phyloP scores from a whole-genome alignment of 2,329 filamentous ascomycete genomes.

The Stagonosporopsis cucurbitacearum region DNA sequence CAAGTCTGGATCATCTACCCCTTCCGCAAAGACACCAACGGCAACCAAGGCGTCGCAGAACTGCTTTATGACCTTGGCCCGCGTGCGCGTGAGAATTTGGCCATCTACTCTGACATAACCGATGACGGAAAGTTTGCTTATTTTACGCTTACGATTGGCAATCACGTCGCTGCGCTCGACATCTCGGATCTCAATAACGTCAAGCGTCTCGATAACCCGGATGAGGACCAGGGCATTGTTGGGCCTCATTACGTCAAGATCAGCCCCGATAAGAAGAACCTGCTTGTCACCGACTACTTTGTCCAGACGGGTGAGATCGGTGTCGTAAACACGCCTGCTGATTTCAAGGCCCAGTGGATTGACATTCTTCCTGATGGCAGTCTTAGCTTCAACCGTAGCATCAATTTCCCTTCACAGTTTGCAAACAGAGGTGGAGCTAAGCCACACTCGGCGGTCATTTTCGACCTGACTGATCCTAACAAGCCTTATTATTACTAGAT shows the following conservation, averaged over 20 bases:
- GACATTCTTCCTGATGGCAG: conserved; percentile 62
- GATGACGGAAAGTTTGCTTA: conserved; percentile 65
- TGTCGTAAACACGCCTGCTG: conserved; percentile 65
- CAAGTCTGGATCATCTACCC: conserved; percentile 72
- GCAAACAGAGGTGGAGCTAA: conserved; percentile 63
- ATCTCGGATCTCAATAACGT: conserved; percentile 66
- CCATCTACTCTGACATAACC: conserved; percentile 67
- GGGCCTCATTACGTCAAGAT: conserved; percentile 71
- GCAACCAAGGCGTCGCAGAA: conserved; percentile 65
- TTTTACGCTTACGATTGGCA: conserved; percentile 65
- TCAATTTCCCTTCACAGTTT: conserved; percentile 64
- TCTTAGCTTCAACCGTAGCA: conserved; percentile 66
- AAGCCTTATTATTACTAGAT: conserved; percentile 21
- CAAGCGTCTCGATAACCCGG: conserved; percentile 66
- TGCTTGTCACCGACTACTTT: conserved; percentile 71
- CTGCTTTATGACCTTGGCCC: conserved; percentile 65
- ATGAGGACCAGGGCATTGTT: conserved; percentile 64
- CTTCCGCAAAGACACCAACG: conserved; percentile 61
- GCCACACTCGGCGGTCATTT: conserved; percentile 64
- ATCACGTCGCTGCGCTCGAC: conserved; percentile 68
- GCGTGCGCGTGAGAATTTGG: conserved; percentile 62
- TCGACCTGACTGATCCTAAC: conserved; percentile 60
- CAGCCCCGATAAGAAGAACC: conserved; percentile 68
- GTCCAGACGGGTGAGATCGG: conserved; percentile 68
- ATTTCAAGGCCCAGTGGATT: conserved; percentile 68